Evolutionary conservation across 148 eudicot species (phyloP).

Genomic region (Dysphania ambrosioides): DNA sequence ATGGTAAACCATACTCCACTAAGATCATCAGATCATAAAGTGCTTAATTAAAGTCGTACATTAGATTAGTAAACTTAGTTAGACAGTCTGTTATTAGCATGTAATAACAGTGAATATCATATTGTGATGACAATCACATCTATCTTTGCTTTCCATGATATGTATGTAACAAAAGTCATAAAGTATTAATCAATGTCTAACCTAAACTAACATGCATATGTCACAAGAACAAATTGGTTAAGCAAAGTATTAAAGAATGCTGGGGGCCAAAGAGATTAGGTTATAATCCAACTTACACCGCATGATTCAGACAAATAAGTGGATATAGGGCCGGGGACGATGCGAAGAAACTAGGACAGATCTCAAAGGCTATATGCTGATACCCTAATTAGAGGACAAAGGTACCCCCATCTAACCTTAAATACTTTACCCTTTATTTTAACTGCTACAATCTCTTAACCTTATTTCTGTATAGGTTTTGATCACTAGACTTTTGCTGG

Average conservation of each 20-base stretch:
- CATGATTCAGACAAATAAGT: conserved; percentile 26
- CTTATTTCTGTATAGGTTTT: too few relatives aligned
- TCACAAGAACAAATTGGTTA: conserved; percentile 11
- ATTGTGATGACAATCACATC: background rate
- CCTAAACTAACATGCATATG: conserved; percentile 21
- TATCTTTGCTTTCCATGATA: too few relatives aligned
- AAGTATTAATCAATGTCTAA: conserved; percentile 12
- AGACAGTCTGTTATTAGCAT: too few relatives aligned
- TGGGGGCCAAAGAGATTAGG: conserved; percentile 19
- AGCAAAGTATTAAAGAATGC: too few relatives aligned
- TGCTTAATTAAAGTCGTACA: background rate
- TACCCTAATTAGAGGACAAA: conserved; percentile 17
- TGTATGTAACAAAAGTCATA: background rate
- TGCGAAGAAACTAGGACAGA: conserved; percentile 14
- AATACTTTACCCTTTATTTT: background rate
- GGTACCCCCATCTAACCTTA: conserved; percentile 13
- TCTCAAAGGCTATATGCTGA: conserved; percentile 16
- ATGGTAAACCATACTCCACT: background rate
- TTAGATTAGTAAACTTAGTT: background rate
- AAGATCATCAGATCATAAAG: background rate
- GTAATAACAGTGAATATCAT: too few relatives aligned
- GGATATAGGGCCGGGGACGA: conserved; percentile 26
- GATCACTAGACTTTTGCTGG: too few relatives aligned
- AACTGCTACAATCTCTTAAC: background rate
- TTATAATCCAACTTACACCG: conserved; percentile 26